Percentiles rank a stretch among this genome's conserved stretches.
Conservation (phyloP, 306 rosid genomes). For the Macrotyloma uniflorum region DNA sequence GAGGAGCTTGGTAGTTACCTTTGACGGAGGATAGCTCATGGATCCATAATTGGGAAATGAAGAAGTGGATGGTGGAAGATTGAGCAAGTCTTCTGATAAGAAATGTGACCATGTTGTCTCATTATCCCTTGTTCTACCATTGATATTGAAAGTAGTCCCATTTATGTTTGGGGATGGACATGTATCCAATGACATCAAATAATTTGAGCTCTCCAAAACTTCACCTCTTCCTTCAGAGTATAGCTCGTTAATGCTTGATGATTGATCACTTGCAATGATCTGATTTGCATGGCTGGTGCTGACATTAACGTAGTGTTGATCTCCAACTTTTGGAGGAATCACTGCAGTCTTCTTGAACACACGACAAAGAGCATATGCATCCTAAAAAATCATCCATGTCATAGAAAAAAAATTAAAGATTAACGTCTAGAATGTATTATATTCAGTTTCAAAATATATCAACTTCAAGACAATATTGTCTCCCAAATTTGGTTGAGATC, state of each 20-base stretch:
- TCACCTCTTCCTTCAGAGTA: constrained; percentile 81
- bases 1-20: constrained; percentile 38
- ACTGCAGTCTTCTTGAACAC: constrained; percentile 74
- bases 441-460: too few species aligned
- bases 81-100: constrained; percentile 53
- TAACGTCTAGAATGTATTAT: too few species aligned
- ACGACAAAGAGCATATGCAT: constrained; percentile 95
- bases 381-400: constrained; percentile 45
- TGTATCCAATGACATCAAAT: constrained; percentile 53
- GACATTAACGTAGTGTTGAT: constrained; percentile 47
- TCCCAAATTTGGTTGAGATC: too few species aligned
- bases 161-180: constrained; percentile 33
- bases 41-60: constrained; percentile 56
- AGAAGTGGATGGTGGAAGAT: constrained; percentile 48
- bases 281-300: constrained; percentile 53
- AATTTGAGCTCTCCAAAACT: constrained; percentile 65
- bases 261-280: constrained; percentile 54
- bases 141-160: constrained; percentile 10
- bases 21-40: constrained; percentile 78
- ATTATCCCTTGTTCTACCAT: constrained; percentile 48
- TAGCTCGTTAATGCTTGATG: constrained; percentile 68
- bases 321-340: constrained; percentile 63
- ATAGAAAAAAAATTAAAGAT: too few species aligned
- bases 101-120: constrained; percentile 56
- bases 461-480: too few species aligned